phyloP scores from a whole-genome alignment of 306 rosid genomes.

The Neltuma alba region DNA sequence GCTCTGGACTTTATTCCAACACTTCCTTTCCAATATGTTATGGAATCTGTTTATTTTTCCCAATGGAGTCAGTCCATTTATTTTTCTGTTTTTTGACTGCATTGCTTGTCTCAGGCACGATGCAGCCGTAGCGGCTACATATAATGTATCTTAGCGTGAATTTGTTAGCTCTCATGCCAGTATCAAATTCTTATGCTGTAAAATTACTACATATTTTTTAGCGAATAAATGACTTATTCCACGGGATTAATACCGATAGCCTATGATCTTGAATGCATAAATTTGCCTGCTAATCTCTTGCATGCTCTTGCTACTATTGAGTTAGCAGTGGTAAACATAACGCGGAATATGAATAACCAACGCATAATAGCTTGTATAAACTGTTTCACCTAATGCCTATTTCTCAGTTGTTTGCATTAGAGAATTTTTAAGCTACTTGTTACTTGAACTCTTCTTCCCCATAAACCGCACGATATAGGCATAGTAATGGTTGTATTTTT shows the following conservation, averaged over 20 bases:
- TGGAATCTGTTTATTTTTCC: neutral
- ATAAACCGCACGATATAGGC: no score
- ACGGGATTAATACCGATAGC: neutral
- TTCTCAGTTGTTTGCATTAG: neutral
- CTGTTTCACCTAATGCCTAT: neutral
- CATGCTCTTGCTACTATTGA: neutral
- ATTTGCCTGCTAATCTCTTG: slow-evolving; percentile 7
- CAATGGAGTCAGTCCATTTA: neutral
- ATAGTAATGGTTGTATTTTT: neutral
- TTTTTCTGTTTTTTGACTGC: neutral
- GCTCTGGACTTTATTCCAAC: neutral
- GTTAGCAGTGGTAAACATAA: neutral
- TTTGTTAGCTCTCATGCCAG: neutral
- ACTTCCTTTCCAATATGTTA: neutral
- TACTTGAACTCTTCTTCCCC: neutral
- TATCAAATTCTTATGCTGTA: neutral
- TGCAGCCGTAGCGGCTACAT: neutral
- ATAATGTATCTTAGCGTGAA: neutral
- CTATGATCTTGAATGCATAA: neutral
- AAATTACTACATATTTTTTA: neutral
- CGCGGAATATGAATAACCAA: neutral
- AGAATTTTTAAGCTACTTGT: neutral
- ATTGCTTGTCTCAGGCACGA: neutral
- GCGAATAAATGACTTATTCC: neutral
- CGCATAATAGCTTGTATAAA: neutral